These are phyloP conservation scores for Phytophthora brassicae DNA, from an alignment of 352 stramenopile species.

Conservation along the genomic window DNA sequence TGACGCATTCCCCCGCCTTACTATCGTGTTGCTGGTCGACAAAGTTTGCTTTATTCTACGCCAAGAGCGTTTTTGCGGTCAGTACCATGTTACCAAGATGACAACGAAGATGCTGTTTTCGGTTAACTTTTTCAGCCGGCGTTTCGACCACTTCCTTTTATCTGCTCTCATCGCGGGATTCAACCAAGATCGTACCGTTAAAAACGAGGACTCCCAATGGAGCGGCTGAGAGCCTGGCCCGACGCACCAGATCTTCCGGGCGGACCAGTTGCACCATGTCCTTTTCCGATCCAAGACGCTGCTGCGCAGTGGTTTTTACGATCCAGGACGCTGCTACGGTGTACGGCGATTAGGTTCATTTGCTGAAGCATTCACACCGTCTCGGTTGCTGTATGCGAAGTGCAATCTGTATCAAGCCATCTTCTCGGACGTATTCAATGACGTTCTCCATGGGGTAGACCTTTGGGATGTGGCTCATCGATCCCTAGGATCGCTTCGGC, in stretches of 20 bases:
- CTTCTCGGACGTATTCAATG: not conserved
- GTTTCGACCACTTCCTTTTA: not conserved
- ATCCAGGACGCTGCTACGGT: not conserved
- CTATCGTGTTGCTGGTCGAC: not conserved
- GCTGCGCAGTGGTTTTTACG: not conserved
- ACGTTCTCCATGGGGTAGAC: not conserved
- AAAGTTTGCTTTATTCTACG: not conserved
- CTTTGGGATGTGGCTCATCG: not conserved
- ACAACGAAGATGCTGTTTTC: not conserved
- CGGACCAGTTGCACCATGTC: conserved; percentile 3
- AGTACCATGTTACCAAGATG: not conserved
- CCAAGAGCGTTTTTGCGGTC: not conserved
- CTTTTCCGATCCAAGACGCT: conserved; percentile 4
- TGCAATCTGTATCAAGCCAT: conserved; percentile 3
- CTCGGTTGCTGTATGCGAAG: not conserved
- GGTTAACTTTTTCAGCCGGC: not conserved
- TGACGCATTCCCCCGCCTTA: not conserved
- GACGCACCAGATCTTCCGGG: not conserved
- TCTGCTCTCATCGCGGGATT: not conserved
- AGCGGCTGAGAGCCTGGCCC: not conserved
- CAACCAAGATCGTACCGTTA: not conserved
- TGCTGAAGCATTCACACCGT: not conserved
- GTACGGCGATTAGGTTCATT: not conserved
- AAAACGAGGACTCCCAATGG: not conserved
- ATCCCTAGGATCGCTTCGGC: not conserved